phyloP scores from a whole-genome alignment of 345 rosid genomes.

The Populus davidiana region DNA sequence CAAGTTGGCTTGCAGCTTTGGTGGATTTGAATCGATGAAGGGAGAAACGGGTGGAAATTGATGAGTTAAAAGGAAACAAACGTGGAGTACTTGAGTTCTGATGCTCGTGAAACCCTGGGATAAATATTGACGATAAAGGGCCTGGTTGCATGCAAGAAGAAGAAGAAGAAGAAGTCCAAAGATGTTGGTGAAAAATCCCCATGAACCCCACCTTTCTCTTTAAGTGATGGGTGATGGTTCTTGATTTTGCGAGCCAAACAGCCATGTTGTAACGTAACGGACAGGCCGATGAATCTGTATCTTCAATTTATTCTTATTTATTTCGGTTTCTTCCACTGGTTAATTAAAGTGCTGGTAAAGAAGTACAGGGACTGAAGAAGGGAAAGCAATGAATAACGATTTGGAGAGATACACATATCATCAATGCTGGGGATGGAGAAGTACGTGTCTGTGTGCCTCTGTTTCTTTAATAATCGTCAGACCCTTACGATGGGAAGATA shows the following conservation, averaged over 20 bases:
- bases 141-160: not conserved
- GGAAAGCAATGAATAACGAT: not conserved
- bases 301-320: not conserved
- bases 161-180: not conserved
- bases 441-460: too few species aligned
- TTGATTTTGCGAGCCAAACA: slow-evolving; percentile 43
- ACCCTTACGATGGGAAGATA: not conserved
- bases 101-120: not conserved
- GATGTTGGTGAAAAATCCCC: slow-evolving; percentile 3
- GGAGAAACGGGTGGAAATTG: slow-evolving; percentile 1
- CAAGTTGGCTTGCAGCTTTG: slow-evolving; percentile 33
- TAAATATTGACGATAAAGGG: not conserved
- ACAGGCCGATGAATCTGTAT: not conserved
- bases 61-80: not conserved
- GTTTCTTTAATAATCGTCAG: not conserved
- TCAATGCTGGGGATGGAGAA: not conserved
- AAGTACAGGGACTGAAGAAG: not conserved
- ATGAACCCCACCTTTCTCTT: slow-evolving; percentile 23
- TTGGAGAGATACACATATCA: not conserved
- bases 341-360: not conserved
- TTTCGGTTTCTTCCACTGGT: too few species aligned
- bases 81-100: not conserved
- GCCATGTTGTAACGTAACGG: slow-evolving; percentile 24
- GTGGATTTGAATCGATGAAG: slow-evolving; percentile 40
- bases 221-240: slow-evolving; percentile 24